phyloP scores from a whole-genome alignment of 306 rosid genomes.

The Psophocarpus tetragonolobus region DNA sequence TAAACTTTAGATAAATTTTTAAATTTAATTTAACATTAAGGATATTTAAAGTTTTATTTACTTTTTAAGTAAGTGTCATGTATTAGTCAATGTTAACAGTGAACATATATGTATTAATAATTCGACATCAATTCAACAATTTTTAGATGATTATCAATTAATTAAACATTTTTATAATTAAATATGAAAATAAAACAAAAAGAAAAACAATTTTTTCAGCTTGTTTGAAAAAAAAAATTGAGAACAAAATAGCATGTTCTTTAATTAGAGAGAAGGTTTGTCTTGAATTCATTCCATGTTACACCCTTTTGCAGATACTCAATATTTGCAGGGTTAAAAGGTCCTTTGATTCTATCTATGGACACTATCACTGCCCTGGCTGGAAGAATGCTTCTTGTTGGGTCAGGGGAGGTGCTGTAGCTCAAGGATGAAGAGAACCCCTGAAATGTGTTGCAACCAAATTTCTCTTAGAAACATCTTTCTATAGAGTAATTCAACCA shows the following conservation, averaged over 20 bases:
- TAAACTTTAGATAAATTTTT: too few relatives aligned
- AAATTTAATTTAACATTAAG: too few relatives aligned
- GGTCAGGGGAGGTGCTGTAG: conserved; percentile 69
- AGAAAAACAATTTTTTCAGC: background rate
- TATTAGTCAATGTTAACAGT: too few relatives aligned
- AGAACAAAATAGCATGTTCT: background rate
- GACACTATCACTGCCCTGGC: conserved; percentile 66
- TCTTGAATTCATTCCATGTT: conserved; percentile 70
- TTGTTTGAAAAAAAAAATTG: background rate
- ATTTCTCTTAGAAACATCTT: background rate
- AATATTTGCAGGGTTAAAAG: conserved; percentile 80
- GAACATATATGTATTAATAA: too few relatives aligned
- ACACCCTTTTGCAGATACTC: conserved; percentile 62
- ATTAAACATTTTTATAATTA: background rate
- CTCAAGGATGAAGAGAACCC: conserved; percentile 87
- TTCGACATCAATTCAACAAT: too few relatives aligned
- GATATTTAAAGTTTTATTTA: too few relatives aligned
- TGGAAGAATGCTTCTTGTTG: conserved; percentile 77
- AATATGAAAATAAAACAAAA: background rate
- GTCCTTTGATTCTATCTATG: conserved; percentile 79
- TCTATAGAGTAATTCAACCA: background rate
- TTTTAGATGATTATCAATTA: too few relatives aligned
- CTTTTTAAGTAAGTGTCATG: too few relatives aligned
- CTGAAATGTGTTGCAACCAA: conserved; percentile 43
- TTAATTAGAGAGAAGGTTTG: conserved; percentile 18